Conservation (phyloP, 768 basidiomycete genomes). For the Macrolepiota fuliginosa region DNA sequence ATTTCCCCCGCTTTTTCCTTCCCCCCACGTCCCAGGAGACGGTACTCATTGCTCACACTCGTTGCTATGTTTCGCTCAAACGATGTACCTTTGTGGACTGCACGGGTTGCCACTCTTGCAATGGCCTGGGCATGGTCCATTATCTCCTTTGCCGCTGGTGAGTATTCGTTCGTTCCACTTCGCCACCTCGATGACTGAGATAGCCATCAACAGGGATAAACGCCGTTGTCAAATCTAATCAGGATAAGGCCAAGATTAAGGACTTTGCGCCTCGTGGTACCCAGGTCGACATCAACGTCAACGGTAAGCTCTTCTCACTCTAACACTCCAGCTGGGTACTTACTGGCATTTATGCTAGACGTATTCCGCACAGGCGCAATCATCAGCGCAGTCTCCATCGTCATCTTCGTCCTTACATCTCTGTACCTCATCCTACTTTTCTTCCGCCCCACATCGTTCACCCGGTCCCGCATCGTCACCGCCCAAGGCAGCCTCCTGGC, state of each 20-base stretch:
- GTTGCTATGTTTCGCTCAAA: neutral
- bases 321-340: neutral
- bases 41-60: neutral
- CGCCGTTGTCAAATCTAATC: conserved; percentile 23
- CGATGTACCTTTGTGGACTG: conserved; percentile 19
- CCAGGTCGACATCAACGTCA: conserved; percentile 18
- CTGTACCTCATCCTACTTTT: conserved; percentile 16
- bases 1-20: neutral
- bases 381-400: conserved; percentile 16
- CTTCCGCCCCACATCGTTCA: conserved; percentile 14
- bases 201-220: conserved; percentile 17
- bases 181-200: neutral
- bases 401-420: conserved; percentile 18
- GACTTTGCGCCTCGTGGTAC: conserved; percentile 16
- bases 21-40: neutral
- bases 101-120: conserved; percentile 23
- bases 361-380: conserved; percentile 20
- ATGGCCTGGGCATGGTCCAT: conserved; percentile 30
- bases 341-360: conserved; percentile 15
- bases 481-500: conserved; percentile 32
- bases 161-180: neutral
- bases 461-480: conserved; percentile 19
- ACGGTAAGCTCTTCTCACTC: conserved; percentile 14
- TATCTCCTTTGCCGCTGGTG: conserved; percentile 21
- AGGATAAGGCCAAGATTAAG: conserved; percentile 16